Base-by-base conservation (phyloP, 1,284 basidiomycete species). In the Caloboletus inedulis region DNA sequence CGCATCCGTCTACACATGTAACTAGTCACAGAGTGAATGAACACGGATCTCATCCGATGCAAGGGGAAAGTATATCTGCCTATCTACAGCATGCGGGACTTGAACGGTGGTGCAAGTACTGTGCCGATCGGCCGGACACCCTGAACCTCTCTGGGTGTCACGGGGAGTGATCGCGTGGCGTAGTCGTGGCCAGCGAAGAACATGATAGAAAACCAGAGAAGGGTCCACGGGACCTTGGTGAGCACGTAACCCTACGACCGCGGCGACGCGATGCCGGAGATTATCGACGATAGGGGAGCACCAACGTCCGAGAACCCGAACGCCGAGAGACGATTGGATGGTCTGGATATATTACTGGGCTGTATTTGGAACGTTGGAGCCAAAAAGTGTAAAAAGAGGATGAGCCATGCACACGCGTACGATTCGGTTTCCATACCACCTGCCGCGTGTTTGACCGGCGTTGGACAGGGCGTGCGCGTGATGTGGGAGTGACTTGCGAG, bases 101-200 rank as follows among this genome's bases (percentile, higher is more conserved):
- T 12, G 44, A 25, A n/a, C 36, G 30, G 7, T 25, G 21, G 13
- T 4, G 18, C 6, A 14, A n/a, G n/a, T n/a, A n/a, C 7, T n/a
- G 16, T 23, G 21, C 36, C 30, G 30, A 8, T 53, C n/a, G 21
- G 29, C 52, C 33, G 35, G 30, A 54, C 18, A 18, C 21, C 43
- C 51, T 30, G 21, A 18, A 25, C 21, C 13, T 25, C 27, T 50
- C 6, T 18, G n/a, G 27, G n/a, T 3, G 2, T 33, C 12, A 5
- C 12, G 4, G 23, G 13, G 34, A 36, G 21, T 16, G 41, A 21
- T 12, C 2, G n/a, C 14, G 30, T 25, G 51, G 29, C 9, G 31
- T 4, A 23, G 40, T 52, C 52, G 54, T 52, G 54, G 49, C 48
- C 47, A 45, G 31, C 49, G 33, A 18, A 53, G 33, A 46, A 57